Base-by-base conservation (phyloP, 2,329 filamentous ascomycete species). In the Teratosphaeria pseudoeucalypti region DNA sequence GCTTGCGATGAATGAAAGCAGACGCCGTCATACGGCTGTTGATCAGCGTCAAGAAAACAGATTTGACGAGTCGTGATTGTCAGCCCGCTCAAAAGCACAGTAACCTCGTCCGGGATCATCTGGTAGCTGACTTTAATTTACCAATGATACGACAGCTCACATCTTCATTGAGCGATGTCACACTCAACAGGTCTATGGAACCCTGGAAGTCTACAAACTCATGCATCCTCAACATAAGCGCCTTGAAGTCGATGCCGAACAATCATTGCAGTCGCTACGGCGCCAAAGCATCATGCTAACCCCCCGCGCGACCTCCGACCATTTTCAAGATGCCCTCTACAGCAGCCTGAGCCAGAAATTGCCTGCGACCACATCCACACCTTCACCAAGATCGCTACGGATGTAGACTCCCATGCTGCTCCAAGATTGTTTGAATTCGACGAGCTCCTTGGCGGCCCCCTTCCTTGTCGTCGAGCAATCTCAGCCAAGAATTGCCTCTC, bases 1-100 rank as follows among this genome's bases (percentile, higher is more conserved):
- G 92, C 74, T 74, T 95, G 55, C 65, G 66, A 58, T 73, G 63
- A 66, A 12, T 49, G 5, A n/a, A 16, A 19, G 19, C 43, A 32
- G 29, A 5, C 4, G 7, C 29, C 5, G 7, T 32, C 29, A 32
- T 6, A 32, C 7, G 29, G 29, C 43, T 4, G 37, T 43, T 14
- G 11, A 43, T 32, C 29, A 1, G 29, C 7, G 7, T 32, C 29
- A 7, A 32, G 29, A 32, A 32, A 23, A 5, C 7, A 32, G 29
- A 32, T 32, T 32, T 32, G 29, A 7, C 29, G 7, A 32, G 29
- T 32, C 29, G 29, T 32, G 29, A 7, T 3, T 32, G 29, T 32
- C 29, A 32, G 29, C 4, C 29, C 7, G 29, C 29, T 32, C 29
- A 32, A 7, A 32, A 5, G 29, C 29, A 32, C 29, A 7, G 7